Base-by-base conservation (phyloP, 257 asterid species). In the Buddleja alternifolia region DNA sequence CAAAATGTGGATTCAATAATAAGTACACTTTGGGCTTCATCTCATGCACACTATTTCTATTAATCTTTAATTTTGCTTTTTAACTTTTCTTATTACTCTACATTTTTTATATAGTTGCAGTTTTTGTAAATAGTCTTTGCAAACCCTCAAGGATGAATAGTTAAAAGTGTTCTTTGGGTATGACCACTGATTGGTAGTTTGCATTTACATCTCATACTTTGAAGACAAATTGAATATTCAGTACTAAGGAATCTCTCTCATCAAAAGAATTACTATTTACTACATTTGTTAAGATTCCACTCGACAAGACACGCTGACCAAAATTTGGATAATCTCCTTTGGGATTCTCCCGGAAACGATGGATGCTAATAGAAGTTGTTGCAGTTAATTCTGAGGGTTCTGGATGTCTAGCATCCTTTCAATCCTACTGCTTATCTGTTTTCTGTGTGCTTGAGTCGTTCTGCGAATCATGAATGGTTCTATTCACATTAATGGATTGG, bases 1-100 rank as follows among this genome's bases (percentile, higher is more conserved):
- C 61, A 66, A 66, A 66, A 14, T 54, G 44, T 42, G 25, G 70
- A 55, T 44, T 56, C 36, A 41, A 52, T 10, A 17, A 6, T n/a
- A 54, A 39, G 20, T 53, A 54, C 58, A 1, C 16, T 68, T 68
- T 8, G 50, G 34, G 52, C 16, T 68, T 68, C 56, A 52, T 20
- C 17, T 29, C 24, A 41, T 55, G 4, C 40, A 24, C 48, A 42
- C 37, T 9, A 7, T 29, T 14, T 41, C 39, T 42, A 11, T 34
- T 61, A 23, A n/a, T 24, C 5, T 36, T 48, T 34, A 17, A 23
- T 52, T 15, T 52, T 21, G 7, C 59, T n/a, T n/a, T 11, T 21
- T 52, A 10, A 21, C 21, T 0, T 3, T n/a, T 46, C 16, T 5
- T 46, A 21, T 20, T 46, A 46, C 53, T 46, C 20, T 46, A n/a